Evolutionary conservation across 176 grass and related monocot genomes (phyloP).

Genomic region (Panicum miliaceum): DNA sequence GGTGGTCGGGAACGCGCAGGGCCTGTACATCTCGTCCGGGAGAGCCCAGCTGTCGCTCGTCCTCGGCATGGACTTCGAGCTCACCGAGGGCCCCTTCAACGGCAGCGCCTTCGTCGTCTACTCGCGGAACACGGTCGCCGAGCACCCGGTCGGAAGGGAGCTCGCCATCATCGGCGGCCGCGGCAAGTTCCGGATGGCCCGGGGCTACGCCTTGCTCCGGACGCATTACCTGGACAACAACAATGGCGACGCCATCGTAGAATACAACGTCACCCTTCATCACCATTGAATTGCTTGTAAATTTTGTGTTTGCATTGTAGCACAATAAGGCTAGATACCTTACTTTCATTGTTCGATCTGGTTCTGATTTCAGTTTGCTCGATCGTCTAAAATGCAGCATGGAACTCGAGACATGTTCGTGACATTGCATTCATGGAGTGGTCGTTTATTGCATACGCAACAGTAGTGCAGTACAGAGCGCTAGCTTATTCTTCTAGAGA

Average conservation of each 20-base stretch:
- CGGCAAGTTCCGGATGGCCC: constrained; percentile 55
- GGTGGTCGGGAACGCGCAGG: constrained; percentile 56
- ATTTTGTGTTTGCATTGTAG: neutral
- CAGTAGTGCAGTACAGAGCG: neutral
- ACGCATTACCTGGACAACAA: constrained; percentile 19
- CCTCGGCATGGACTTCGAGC: constrained; percentile 51
- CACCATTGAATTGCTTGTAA: constrained; percentile 19
- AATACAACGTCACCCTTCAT: constrained; percentile 58
- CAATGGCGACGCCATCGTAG: constrained; percentile 52
- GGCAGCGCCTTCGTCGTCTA: constrained; percentile 65
- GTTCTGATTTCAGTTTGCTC: neutral
- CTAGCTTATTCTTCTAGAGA: constrained; percentile 13
- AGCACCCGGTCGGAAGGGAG: neutral
- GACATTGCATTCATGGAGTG: neutral
- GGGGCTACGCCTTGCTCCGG: constrained; percentile 40
- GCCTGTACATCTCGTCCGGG: constrained; percentile 14
- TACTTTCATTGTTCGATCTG: neutral
- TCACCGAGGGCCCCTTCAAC: constrained; percentile 53
- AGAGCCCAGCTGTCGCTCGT: constrained; percentile 16
- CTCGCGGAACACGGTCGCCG: constrained; percentile 42
- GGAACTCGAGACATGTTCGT: neutral
- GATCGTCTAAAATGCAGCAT: neutral
- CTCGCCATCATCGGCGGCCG: constrained; percentile 64
- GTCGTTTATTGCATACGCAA: constrained; percentile 36
- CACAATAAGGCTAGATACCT: neutral